Base-by-base conservation (phyloP, 2,329 filamentous ascomycete species). In the Rhexocercosporidium sp. region DNA sequence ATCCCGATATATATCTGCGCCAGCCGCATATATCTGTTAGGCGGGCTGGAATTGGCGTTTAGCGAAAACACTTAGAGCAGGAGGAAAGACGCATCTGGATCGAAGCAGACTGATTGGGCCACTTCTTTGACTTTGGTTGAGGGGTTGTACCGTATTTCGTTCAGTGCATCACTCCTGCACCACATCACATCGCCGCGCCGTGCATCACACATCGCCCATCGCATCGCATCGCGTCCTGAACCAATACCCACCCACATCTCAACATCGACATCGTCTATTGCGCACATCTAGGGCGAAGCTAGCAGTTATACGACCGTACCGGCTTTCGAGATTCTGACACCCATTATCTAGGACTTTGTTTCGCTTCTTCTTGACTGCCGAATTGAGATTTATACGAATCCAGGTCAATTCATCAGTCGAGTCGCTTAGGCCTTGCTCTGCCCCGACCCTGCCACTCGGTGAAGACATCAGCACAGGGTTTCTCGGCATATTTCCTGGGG, bases 1-100 rank as follows among this genome's bases (percentile, higher is more conserved):
- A 53, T 31, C 25, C 49, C 27, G 49, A 53, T n/a, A 27, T 27
- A 49, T n/a, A 53, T n/a, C 49, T 53, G 49, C 49, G n/a, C n/a
- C n/a, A n/a, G n/a, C n/a, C n/a, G n/a, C n/a, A 53, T 29, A 14
- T 31, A 16, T 31, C 27, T 53, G 25, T 31, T 6, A 53, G 25
- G 49, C 49, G 16, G n/a, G 49, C 49, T 53, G 49, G 16, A 53
- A 31, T 29, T 31, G 14, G 47, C 22, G 27, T 27, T 27, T 27
- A 12, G 20, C 9, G 12, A 16, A n/a, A 51, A 37, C 20, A 9
- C 12, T 22, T 16, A 27, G 47, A 27, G 27, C 7, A 51, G 47
- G 25, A n/a, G 49, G 49, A n/a, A 53, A 29, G 8, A n/a, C 14
- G n/a, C 25, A 31, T 31, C 27, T 53, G 25, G 9, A 31, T 53